Evolutionary conservation across 805 yeast species (phyloP), one percentile per base, ranked within the genome.

Genomic region (Pichia nanzhaoensis): DNA sequence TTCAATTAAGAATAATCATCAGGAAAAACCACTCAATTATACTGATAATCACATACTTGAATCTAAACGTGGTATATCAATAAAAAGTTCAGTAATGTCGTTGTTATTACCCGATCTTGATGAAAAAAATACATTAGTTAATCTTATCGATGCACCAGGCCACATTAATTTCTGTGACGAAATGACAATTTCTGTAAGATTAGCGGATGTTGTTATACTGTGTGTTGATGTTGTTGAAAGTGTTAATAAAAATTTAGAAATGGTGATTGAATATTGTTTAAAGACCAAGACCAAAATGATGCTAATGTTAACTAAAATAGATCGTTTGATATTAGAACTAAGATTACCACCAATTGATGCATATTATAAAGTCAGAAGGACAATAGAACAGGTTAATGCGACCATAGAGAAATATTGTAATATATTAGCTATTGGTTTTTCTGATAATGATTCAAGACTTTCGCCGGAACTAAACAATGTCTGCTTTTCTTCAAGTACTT

Each of bases 211-310:
- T 2, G 77, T 77, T 0, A 65, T 82, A 0, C 60, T 89, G 2
- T 84, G 87, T 1, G 69, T 91, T n/a, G 99, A 93, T 59, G 81
- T 74, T 1, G 81, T 88, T 1, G 96, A 91, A 59, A 97, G 98
- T 0, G 59, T 88, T 4, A 75, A 84, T 0, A 65, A 73, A n/a
- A 69, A 77, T 3, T 70, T 82, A 8, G 79, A 73, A 51, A 51
- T 66, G 13, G 62, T 79, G 0, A 65, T 89, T 2, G 68, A 74
- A 33, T 73, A 74, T 50, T 77, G 82, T 0, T 53, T 84, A 4
- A 57, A 63, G 32, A 67, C 71, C 14, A 69, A 77, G 28, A 55
- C 80, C 2, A 74, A 80, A 0, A 60, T 91, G 16, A 64, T 72
- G 4, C 61, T 90, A 18, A 76, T 86, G 5, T 50, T 93, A 5